Evolutionary conservation across 371 early-diverging fungal species (phyloP), one percentile per base, ranked within the genome.

Genomic region (Mortierella sp.): DNA sequence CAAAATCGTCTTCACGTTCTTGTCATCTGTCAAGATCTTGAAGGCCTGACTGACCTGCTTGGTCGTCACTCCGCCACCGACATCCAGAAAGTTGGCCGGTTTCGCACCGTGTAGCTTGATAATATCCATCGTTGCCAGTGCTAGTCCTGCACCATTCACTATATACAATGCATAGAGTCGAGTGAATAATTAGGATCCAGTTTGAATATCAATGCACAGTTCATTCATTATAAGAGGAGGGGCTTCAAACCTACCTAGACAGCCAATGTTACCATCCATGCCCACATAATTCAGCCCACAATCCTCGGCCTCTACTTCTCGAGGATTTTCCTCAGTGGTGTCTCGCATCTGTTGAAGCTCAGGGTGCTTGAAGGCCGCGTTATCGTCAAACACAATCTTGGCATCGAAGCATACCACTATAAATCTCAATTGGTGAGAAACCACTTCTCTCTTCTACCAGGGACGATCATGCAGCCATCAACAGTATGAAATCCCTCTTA

Each of bases 121-220:
- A 61, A 90, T 88, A 71, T 90, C 90, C 90, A 90, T 88, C 14
- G 90, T 90, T 13, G 89, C 90, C 86, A 90, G 85, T 54, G 90
- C 90, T 12, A 90, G 71, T 58, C 90, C 90, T 46, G 90, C 90
- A 16, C 90, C 90, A 73, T 90, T 90, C 24, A 89, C 90, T 74
- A 51, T 31, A n/a, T n/a, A 41, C 19, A 21, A 42, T 31, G n/a
- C 21, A 8, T 21, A 58, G 27, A 10, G 10, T 10, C 34, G 10
- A 10, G 34, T 10, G 4, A 10, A 7, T 10, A 34, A 10, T 34
- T 10, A 34, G 34, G 34, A 34, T 34, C 10, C 34, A 10, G 34
- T 34, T 4, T 34, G 7, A 34, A 34, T 34, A 34, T 34, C 34
- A 4, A 34, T 7, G 34, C n/a, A n/a, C n/a, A n/a, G n/a, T n/a